phyloP scores from a whole-genome alignment of 148 eudicot genomes.

The Polygonum maritimum region DNA sequence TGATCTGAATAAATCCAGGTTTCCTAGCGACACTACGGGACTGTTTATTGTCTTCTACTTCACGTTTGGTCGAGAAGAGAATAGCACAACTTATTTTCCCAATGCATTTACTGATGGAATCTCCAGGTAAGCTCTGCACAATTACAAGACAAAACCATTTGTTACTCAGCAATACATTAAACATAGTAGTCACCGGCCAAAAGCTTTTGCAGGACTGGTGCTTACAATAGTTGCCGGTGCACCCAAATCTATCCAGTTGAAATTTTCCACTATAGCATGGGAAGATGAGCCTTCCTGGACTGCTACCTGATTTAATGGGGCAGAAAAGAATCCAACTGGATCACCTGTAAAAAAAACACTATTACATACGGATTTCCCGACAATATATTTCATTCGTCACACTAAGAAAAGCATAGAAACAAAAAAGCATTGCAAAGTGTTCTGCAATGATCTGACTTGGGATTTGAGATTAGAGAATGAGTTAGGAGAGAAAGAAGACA shows the following conservation, averaged over 20 bases:
- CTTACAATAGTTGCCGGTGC: constrained; percentile 44
- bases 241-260: constrained; percentile 61
- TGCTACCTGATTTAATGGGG: constrained; percentile 51
- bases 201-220: neutral
- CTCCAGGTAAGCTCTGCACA: constrained; percentile 26
- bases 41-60: constrained; percentile 30
- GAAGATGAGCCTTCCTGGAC: constrained; percentile 20
- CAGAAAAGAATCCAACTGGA: constrained; percentile 56
- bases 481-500: too few species aligned
- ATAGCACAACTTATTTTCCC: constrained; percentile 73
- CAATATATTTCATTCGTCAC: neutral
- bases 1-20: constrained; percentile 71
- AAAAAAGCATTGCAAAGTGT: neutral
- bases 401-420: neutral
- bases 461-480: too few species aligned
- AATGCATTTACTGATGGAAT: constrained; percentile 13
- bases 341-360: constrained; percentile 41
- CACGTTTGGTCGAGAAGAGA: constrained; percentile 45
- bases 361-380: neutral
- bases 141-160: constrained; percentile 9
- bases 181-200: neutral
- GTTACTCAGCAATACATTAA: neutral
- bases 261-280: constrained; percentile 17
- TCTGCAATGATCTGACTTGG: too few species aligned
- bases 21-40: constrained; percentile 31